These are phyloP conservation scores for Chlorella ohadii DNA, from an alignment of 139 green algal species.

Conservation along the genomic window DNA sequence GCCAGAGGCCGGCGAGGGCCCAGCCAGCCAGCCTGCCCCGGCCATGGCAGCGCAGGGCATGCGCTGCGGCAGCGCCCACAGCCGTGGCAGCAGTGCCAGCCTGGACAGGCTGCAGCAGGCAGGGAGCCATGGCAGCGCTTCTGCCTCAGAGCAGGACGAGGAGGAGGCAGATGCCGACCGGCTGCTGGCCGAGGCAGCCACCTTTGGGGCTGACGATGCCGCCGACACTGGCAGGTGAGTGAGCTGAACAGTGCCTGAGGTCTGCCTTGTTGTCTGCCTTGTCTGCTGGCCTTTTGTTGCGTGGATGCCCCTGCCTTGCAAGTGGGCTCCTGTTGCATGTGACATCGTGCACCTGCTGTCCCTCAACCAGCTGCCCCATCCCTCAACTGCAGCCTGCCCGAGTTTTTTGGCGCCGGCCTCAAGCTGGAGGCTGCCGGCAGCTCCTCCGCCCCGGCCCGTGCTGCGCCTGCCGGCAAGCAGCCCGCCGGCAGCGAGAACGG, in stretches of 20 bases:
- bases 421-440: neutral
- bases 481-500: neutral
- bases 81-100: neutral
- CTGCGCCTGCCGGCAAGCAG: neutral
- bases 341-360: too few relatives aligned
- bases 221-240: neutral
- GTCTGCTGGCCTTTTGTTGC: too few relatives aligned
- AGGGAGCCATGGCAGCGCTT: too few relatives aligned
- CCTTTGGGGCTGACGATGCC: neutral
- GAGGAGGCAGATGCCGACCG: neutral
- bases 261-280: too few relatives aligned
- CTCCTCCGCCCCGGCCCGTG: neutral
- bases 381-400: conserved; percentile 18
- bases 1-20: neutral
- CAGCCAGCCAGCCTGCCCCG: neutral
- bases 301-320: neutral
- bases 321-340: too few relatives aligned
- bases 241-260: too few relatives aligned
- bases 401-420: neutral
- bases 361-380: too few relatives aligned
- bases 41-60: too few relatives aligned
- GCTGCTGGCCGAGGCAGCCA: conserved; percentile 23
- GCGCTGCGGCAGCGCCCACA: neutral
- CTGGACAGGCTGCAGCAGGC: neutral
- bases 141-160: neutral